Base-by-base conservation (phyloP, 441 rosid species). In the Populus hybrid region DNA sequence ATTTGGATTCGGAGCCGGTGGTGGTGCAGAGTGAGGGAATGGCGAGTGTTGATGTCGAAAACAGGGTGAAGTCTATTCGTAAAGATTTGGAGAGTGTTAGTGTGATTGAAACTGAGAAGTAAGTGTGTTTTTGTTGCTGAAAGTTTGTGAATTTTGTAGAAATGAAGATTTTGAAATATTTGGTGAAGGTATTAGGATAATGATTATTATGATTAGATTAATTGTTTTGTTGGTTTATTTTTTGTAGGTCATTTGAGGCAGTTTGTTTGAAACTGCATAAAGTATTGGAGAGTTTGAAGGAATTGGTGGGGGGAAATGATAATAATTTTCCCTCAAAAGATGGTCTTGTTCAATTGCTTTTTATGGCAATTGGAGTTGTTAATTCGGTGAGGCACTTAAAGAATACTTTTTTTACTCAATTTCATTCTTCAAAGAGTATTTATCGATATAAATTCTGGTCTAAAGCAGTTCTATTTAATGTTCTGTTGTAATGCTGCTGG, bases 171-270 rank as follows among this genome's bases (percentile, higher is more conserved):
- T 63, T 79, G 75, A 77, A 81, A 69, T 75, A 68, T 11, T 26
- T 80, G 77, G 71, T 73, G 23, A 66, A 38, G 75, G 28, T 30
- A 35, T 32, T 42, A 42, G 6, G 76, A 67, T 73, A 50, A 42
- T 63, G 26, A 28, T 26, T 74, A 35, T 26, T 53, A 30, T 77
- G 53, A 67, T 40, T 67, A 74, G 50, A 53, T 77, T 84, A 80
- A 73, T 82, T 66, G 59, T 70, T 50, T 67, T 80, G 38, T 61
- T 83, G 75, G 69, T 71, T 71, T 75, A 38, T 72, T 74, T 84
- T 70, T 82, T 86, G 85, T 90, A 97, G 99, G 82, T 91, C 94
- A 63, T 91, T 94, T 38, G 87, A 77, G 74, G 92, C 74, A 75
- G 91, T 85, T 67, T 90, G 97, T 83, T 83, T 84, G 38, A 89